Percentiles rank a stretch among this genome's conserved stretches.
phyloP scores from a whole-genome alignment of 768 basidiomycete species.

The Boletus barrowsii region DNA sequence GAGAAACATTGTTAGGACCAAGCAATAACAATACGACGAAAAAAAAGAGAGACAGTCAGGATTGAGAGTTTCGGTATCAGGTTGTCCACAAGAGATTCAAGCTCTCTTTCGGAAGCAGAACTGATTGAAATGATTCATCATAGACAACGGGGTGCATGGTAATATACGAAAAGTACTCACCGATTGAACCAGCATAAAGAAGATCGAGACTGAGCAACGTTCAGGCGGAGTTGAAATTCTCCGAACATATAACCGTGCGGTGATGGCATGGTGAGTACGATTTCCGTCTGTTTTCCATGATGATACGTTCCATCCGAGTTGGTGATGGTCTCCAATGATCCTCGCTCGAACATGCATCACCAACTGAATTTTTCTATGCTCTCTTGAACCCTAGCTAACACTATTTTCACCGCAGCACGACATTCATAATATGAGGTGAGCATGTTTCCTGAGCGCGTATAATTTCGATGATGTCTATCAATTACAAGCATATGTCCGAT shows the following conservation, averaged over 20 bases:
- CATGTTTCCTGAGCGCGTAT: neutral
- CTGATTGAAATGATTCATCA: slow-evolving; percentile 59
- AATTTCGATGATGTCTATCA: slow-evolving; percentile 46
- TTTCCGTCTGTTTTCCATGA: slow-evolving; percentile 38
- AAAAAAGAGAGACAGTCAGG: slow-evolving; percentile 37
- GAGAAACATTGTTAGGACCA: slow-evolving; percentile 1
- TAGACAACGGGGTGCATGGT: slow-evolving; percentile 2
- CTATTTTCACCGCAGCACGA: neutral
- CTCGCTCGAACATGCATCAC: slow-evolving; percentile 75
- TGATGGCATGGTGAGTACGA: slow-evolving; percentile 32
- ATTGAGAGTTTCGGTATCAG: slow-evolving; percentile 44
- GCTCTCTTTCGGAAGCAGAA: slow-evolving; percentile 83
- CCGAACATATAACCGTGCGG: neutral
- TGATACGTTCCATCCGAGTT: slow-evolving; percentile 74
- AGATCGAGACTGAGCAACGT: neutral
- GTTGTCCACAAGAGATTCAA: slow-evolving; percentile 70
- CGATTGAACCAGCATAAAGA: too few species aligned
- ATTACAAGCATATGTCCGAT: slow-evolving; percentile 79
- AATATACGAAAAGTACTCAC: slow-evolving; percentile 15
- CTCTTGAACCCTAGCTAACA: slow-evolving; percentile 13
- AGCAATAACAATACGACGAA: neutral
- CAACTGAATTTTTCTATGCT: slow-evolving; percentile 40
- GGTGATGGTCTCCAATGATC: slow-evolving; percentile 71
- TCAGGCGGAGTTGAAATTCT: slow-evolving; percentile 11
- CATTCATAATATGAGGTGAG: slow-evolving; percentile 5